Conservation (phyloP, 2,329 filamentous ascomycete genomes). For the Colletotrichum limetticola region DNA sequence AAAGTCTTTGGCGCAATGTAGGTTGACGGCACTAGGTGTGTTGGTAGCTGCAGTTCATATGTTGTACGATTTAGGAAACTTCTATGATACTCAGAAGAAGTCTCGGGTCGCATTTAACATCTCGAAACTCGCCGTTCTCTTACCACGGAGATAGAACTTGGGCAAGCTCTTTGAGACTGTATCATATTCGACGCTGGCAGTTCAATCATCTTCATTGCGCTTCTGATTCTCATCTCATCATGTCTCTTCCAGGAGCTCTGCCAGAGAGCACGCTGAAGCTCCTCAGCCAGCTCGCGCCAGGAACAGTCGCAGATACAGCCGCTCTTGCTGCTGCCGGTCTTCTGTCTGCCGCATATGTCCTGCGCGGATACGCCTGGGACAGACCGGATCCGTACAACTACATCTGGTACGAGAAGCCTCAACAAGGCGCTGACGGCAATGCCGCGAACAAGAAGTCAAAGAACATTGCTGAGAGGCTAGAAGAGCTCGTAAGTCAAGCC, state of each 20-base stretch:
- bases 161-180: not conserved
- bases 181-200: not conserved
- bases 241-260: conserved; percentile 20
- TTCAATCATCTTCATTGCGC: no score
- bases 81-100: not conserved
- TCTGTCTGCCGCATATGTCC: conserved; percentile 48
- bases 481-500: conserved; percentile 40
- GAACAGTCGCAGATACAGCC: conserved; percentile 39
- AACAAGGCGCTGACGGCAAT: conserved; percentile 39
- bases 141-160: not conserved
- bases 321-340: conserved; percentile 40
- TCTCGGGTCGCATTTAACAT: conserved; percentile 7
- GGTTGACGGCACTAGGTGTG: not conserved
- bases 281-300: conserved; percentile 36
- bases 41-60: not conserved
- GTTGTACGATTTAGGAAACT: not conserved
- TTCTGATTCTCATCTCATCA: not conserved
- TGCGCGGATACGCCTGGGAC: conserved; percentile 57
- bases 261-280: conserved; percentile 26
- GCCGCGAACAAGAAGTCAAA: conserved; percentile 50
- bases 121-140: not conserved
- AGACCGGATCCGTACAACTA: conserved; percentile 59
- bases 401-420: conserved; percentile 60
- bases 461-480: conserved; percentile 52
- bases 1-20: not conserved